Evolutionary conservation across 2,329 filamentous ascomycete genomes (phyloP), one percentile per base, ranked within the genome.

Genomic region (Phaeosphaeriaceae sp.): DNA sequence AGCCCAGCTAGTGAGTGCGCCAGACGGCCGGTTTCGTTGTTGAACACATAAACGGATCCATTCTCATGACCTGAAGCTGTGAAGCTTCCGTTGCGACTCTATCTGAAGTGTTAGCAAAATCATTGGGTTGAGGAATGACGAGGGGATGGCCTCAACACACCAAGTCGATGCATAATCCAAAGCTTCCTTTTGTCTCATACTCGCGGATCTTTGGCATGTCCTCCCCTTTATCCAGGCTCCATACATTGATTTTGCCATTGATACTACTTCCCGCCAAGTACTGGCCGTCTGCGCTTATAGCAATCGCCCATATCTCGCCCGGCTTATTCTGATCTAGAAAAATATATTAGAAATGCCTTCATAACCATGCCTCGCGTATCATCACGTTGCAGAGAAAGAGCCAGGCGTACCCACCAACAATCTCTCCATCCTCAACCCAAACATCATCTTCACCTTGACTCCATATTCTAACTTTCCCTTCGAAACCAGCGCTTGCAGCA

Each of bases 61-160:
- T 89, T 96, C 71, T 96, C 89, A 74, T 99, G 93, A 0, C 94
- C 94, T 43, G 89, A 95, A 3, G 92, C 93, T 23, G 92, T 95
- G 72, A 91, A 88, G 55, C 84, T 87, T 44, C 92, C 93, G 72
- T 99, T 89, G 16, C 77, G 70, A 51, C 83, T 87, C 83, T 85
- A 51, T 26, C 28, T 46, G 3, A 26, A 20, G 8, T 18, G 16
- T 59, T 23, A 58, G 50, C 9, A 23, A 26, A 28, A 4, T 34
- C 17, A 29, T 18, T 17, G 23, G 5, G 21, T n/a, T n/a, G 21
- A 12, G 7, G 21, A 6, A 20, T 3, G 8, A 39, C 16, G 8
- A 21, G 29, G 6, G 18, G 3, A 8, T 7, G 32, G 9, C 2
- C 12, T 18, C 5, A 34, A 58, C 74, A 50, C 74, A 86, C 83